These are phyloP conservation scores for Aspergillus wentii DNA, from an alignment of 495 filamentous ascomycete genomes.

Conservation along the genomic window DNA sequence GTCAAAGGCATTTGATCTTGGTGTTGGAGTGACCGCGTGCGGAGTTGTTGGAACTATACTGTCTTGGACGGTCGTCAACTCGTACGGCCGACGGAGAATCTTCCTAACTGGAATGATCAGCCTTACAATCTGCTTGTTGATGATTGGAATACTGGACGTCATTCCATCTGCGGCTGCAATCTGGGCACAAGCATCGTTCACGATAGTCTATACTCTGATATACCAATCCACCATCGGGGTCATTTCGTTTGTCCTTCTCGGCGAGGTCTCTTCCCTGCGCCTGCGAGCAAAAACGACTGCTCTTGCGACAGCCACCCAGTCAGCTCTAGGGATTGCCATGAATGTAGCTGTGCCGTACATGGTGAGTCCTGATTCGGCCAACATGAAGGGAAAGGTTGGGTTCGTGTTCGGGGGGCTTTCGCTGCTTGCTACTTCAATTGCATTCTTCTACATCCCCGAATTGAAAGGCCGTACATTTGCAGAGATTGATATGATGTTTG, in stretches of 20 bases:
- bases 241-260: constrained; percentile 57
- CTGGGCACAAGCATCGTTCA: constrained; percentile 51
- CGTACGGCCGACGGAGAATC: constrained; percentile 49
- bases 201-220: constrained; percentile 53
- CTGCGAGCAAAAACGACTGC: constrained; percentile 60
- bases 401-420: constrained; percentile 63
- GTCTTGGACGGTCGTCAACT: constrained; percentile 26
- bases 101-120: constrained; percentile 44
- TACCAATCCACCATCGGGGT: constrained; percentile 57
- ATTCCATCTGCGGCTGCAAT: constrained; percentile 37
- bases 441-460: constrained; percentile 57
- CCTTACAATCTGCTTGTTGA: constrained; percentile 45
- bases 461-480: constrained; percentile 55
- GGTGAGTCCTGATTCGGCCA: constrained; percentile 60
- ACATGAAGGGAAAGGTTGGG: constrained; percentile 60
- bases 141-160: constrained; percentile 60
- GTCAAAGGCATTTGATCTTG: constrained; percentile 24
- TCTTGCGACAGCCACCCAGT: constrained; percentile 56
- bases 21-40: constrained; percentile 21
- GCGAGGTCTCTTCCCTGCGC: constrained; percentile 51
- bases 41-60: constrained; percentile 22
- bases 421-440: constrained; percentile 26
- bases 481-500: constrained; percentile 47
- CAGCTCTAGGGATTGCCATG: constrained; percentile 53
- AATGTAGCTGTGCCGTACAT: constrained; percentile 62